Evolutionary conservation across 768 basidiomycete genomes (phyloP).

Genomic region (Cystoderma amianthinum): DNA sequence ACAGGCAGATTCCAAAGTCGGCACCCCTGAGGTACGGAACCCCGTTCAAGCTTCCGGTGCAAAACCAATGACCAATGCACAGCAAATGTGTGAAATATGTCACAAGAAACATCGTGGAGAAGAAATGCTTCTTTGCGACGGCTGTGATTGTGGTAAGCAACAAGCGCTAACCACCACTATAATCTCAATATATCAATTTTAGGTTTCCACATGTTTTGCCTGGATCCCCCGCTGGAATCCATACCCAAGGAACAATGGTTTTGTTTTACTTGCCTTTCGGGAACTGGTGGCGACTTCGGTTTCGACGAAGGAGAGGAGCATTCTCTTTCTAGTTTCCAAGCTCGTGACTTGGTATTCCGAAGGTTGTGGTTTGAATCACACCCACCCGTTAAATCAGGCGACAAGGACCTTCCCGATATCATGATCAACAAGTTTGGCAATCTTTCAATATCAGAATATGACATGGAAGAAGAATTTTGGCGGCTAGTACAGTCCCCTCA

Average conservation of each 20-base stretch:
- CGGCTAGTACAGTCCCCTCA: constrained; percentile 81
- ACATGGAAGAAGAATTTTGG: constrained; percentile 97
- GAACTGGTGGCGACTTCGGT: constrained; percentile 92
- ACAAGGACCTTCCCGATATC: constrained; percentile 42
- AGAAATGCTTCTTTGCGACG: constrained; percentile 74
- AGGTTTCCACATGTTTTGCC: constrained; percentile 98
- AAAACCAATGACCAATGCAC: constrained; percentile 16
- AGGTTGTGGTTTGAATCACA: constrained; percentile 84
- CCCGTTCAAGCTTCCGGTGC: constrained; percentile 19
- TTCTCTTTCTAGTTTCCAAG: constrained; percentile 84
- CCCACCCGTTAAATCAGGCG: constrained; percentile 36
- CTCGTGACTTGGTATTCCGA: constrained; percentile 85
- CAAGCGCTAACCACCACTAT: not conserved
- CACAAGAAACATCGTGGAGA: constrained; percentile 82
- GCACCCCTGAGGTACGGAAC: constrained; percentile 44
- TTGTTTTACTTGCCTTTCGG: constrained; percentile 86
- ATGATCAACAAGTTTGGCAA: constrained; percentile 44
- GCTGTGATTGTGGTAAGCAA: constrained; percentile 37
- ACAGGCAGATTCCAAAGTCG: constrained; percentile 34
- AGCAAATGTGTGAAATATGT: constrained; percentile 93
- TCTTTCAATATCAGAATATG: constrained; percentile 74
- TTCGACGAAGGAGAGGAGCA: constrained; percentile 99
- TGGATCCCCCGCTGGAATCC: constrained; percentile 79
- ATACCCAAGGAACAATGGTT: constrained; percentile 97
- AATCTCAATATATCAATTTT: constrained; percentile 7